These are phyloP conservation scores for Hibiscus trionum DNA, from an alignment of 345 rosid species.

Conservation along the genomic window DNA sequence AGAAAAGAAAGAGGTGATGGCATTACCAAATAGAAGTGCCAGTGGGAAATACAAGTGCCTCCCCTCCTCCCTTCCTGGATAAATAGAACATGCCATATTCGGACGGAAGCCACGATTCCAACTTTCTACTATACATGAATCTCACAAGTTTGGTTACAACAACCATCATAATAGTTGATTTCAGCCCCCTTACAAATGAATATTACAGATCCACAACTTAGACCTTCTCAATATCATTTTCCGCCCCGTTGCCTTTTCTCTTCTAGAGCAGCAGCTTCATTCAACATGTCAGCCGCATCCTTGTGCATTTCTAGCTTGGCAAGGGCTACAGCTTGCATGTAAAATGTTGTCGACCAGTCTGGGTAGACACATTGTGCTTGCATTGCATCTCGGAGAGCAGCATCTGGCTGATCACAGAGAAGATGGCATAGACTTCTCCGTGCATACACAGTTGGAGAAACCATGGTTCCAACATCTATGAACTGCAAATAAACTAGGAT, in stretches of 20 bases:
- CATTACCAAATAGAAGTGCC: not conserved
- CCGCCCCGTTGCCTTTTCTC: slow-evolving; percentile 48
- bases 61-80: slow-evolving; percentile 1
- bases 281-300: slow-evolving; percentile 74
- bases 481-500: slow-evolving; percentile 36
- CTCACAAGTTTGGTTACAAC: slow-evolving; percentile 17
- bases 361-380: slow-evolving; percentile 86
- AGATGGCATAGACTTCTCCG: slow-evolving; percentile 74
- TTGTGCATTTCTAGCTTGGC: slow-evolving; percentile 79
- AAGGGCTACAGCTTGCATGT: slow-evolving; percentile 84
- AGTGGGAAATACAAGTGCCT: not conserved
- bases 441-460: slow-evolving; percentile 78
- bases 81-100: slow-evolving; percentile 22
- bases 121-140: slow-evolving; percentile 19
- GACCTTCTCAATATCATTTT: slow-evolving; percentile 22
- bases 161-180: slow-evolving; percentile 11
- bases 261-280: slow-evolving; percentile 69
- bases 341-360: slow-evolving; percentile 84
- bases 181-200: slow-evolving; percentile 24
- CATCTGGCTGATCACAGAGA: slow-evolving; percentile 73
- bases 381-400: slow-evolving; percentile 89
- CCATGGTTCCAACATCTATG: slow-evolving; percentile 75
- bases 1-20: slow-evolving; percentile 2
- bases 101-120: slow-evolving; percentile 20
- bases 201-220: slow-evolving; percentile 7